Evolutionary conservation across 805 yeast genomes (phyloP).

Genomic region (Yarrowia keelungensis): DNA sequence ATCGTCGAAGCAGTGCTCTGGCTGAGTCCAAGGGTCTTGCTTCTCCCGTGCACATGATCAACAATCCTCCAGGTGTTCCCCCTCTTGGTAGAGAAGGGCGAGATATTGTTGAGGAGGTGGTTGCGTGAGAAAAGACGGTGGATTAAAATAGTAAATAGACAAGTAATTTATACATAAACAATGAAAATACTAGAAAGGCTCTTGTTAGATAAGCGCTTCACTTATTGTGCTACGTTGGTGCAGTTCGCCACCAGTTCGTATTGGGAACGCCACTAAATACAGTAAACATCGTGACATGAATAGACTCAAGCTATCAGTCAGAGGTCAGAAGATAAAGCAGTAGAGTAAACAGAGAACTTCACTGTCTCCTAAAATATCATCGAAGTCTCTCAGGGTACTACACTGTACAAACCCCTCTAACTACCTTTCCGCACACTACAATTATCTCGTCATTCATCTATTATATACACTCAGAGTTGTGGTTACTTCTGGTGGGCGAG

Average conservation of each 20-base stretch:
- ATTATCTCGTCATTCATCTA: background rate
- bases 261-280: slow-evolving; percentile 3
- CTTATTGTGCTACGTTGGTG: no score
- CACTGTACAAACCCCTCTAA: background rate
- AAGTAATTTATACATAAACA: background rate
- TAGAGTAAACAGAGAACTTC: no score
- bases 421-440: no score
- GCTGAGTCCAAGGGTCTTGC: slow-evolving; percentile 93
- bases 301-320: no score
- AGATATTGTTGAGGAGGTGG: slow-evolving; percentile 28
- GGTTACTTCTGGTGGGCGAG: slow-evolving; percentile 35
- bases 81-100: slow-evolving; percentile 83
- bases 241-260: background rate
- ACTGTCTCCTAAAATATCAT: no score
- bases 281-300: background rate
- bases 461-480: slow-evolving; percentile 16
- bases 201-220: no score
- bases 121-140: background rate
- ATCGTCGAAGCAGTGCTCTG: slow-evolving; percentile 74
- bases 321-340: no score
- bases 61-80: slow-evolving; percentile 59
- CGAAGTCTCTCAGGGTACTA: no score
- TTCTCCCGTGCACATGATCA: slow-evolving; percentile 78
- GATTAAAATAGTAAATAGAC: background rate
- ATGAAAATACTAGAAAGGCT: no score